phyloP scores from a whole-genome alignment of 2,329 filamentous ascomycete genomes.

The Colletotrichum eremochloae region DNA sequence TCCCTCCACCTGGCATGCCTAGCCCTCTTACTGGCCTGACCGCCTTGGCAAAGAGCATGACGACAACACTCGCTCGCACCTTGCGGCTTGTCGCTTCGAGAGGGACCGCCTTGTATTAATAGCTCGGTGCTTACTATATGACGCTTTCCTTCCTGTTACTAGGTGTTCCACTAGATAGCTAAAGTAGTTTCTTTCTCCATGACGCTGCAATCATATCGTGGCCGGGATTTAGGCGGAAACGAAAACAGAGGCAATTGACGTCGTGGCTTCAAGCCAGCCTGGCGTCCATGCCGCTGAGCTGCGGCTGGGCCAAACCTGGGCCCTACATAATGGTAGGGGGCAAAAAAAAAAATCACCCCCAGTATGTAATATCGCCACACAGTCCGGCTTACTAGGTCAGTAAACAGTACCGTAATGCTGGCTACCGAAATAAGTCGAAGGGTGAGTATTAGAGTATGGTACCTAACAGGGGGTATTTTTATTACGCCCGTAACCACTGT shows the following conservation, averaged over 20 bases:
- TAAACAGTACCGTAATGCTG: too few species aligned
- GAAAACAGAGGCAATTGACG: background rate
- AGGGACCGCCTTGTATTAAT: too few species aligned
- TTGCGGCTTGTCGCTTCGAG: too few species aligned
- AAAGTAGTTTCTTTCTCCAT: background rate
- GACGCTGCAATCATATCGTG: background rate
- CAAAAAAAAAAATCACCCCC: too few species aligned
- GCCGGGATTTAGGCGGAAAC: conserved; percentile 7
- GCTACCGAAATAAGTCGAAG: too few species aligned
- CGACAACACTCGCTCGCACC: conserved; percentile 32
- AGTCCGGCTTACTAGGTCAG: too few species aligned
- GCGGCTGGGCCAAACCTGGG: conserved; percentile 4
- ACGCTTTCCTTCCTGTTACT: background rate
- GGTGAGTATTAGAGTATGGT: too few species aligned
- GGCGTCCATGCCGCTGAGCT: background rate
- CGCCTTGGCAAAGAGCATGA: conserved; percentile 22
- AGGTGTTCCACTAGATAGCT: too few species aligned
- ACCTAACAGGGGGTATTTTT: too few species aligned
- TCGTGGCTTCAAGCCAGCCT: background rate
- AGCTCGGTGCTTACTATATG: background rate
- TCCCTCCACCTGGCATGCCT: conserved; percentile 2
- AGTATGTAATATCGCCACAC: too few species aligned
- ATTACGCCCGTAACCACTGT: background rate
- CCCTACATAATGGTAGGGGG: too few species aligned
- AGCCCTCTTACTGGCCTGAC: conserved; percentile 23